Conservation (phyloP, 805 yeast genomes). For the fission yeast (Schizosaccharomyces pombe) region ASM294v3 CU329670.1:1314001-1314500, state of each 20-base stretch:
- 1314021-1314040: not conserved
- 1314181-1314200: not conserved
- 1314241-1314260: not conserved
- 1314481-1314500: too few relatives aligned
- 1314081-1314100: not conserved
- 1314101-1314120: not conserved
- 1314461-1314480: not conserved
- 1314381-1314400: not conserved
- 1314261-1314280: not conserved
- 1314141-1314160: not conserved
- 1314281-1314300: constrained; percentile 1
- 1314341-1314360: not conserved
- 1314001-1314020: not conserved
- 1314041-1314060: not conserved
- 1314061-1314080: not conserved
- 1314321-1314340: not conserved
- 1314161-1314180: not conserved
- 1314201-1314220: not conserved
- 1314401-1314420: not conserved
- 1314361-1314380: not conserved
- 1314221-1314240: not conserved
- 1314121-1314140: not conserved
- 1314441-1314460: not conserved
- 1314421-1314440: not conserved
- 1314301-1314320: not conserved